Conservation (phyloP, 129 eudicot genomes). For the Artemisia tridentata region DNA sequence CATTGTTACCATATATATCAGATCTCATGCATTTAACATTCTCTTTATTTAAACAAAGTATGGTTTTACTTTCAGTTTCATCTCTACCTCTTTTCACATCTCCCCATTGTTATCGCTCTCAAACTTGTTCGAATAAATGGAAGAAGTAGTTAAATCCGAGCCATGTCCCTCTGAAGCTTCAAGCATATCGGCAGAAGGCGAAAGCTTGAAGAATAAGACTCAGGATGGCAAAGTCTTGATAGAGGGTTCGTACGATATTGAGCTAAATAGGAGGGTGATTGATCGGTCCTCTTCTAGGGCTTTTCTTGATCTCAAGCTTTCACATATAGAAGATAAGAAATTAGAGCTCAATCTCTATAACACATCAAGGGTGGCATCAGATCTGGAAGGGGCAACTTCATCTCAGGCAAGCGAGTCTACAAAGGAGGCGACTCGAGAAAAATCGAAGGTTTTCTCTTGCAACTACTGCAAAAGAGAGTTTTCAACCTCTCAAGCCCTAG, state of each 20-base stretch:
- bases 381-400: conserved; percentile 17
- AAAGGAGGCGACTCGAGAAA: conserved; percentile 32
- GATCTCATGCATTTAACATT: conserved; percentile 45
- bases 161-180: conserved; percentile 56
- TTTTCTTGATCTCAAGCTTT: conserved; percentile 40
- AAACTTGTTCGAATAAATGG: conserved; percentile 13
- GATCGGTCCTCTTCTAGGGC: conserved; percentile 24
- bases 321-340: conserved; percentile 28
- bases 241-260: conserved; percentile 24
- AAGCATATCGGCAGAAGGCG: conserved; percentile 53
- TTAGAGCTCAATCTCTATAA: conserved; percentile 48
- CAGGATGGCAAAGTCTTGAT: conserved; percentile 13
- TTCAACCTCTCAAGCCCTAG: conserved; percentile 72
- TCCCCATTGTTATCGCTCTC: conserved; percentile 8
- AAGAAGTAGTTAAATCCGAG: conserved; percentile 28
- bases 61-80: too few species aligned
- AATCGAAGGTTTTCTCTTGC: conserved; percentile 53
- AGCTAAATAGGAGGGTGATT: conserved; percentile 3
- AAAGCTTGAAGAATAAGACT: conserved; percentile 31
- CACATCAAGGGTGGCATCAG: conserved; percentile 14
- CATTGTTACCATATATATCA: conserved; percentile 42
- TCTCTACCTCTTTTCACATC: conserved; percentile 7
- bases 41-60: conserved; percentile 37
- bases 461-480: conserved; percentile 60
- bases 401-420: conserved; percentile 48